These are phyloP conservation scores for Cyclostephanos invisitatus DNA, from an alignment of 108 stramenopile genomes.

Conservation along the genomic window DNA sequence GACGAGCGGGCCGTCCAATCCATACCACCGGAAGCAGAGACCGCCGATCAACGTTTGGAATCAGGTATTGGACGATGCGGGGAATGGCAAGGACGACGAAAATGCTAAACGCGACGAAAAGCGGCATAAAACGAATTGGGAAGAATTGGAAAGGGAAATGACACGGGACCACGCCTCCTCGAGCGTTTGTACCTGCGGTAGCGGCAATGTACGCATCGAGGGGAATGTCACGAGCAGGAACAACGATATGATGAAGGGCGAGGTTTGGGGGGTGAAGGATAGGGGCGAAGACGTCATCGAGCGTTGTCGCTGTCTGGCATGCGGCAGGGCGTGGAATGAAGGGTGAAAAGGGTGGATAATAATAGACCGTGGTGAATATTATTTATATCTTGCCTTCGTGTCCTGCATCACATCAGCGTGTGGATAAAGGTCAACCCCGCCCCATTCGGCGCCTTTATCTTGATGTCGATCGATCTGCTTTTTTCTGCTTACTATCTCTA, in stretches of 20 bases:
- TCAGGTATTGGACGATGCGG: slow-evolving; percentile 36
- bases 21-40: slow-evolving; percentile 50
- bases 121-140: slow-evolving; percentile 23
- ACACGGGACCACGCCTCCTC: slow-evolving; percentile 2
- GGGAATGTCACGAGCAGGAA: slow-evolving; percentile 68
- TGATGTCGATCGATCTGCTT: no score
- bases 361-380: background rate
- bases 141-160: slow-evolving; percentile 32
- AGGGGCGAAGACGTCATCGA: slow-evolving; percentile 54
- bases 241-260: slow-evolving; percentile 69
- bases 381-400: no score
- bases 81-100: slow-evolving; percentile 22
- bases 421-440: no score
- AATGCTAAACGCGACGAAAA: slow-evolving; percentile 10
- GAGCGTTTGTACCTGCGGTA: slow-evolving; percentile 52
- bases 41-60: slow-evolving; percentile 68
- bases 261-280: slow-evolving; percentile 76
- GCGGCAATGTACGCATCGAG: slow-evolving; percentile 47
- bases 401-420: no score
- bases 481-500: no score
- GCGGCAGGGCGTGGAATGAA: slow-evolving; percentile 71
- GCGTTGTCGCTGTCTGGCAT: slow-evolving; percentile 62
- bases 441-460: no score
- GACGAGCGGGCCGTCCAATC: slow-evolving; percentile 15
- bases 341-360: background rate